These are phyloP conservation scores for Maudiozyma saulgeensis DNA, from an alignment of 805 yeast genomes.

Conservation along the genomic window DNA sequence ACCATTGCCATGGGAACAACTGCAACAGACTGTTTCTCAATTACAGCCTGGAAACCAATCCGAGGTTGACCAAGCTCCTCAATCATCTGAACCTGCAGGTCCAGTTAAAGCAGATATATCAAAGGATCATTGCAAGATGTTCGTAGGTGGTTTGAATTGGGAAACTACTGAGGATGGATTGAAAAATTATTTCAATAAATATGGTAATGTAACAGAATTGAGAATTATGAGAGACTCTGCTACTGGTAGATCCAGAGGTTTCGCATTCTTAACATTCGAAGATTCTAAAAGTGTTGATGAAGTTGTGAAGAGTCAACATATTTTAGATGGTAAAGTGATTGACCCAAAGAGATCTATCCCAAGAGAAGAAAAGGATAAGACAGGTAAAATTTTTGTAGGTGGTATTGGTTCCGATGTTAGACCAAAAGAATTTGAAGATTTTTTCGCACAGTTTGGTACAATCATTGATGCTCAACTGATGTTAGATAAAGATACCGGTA, in stretches of 20 bases:
- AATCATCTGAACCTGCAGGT: conserved; percentile 9
- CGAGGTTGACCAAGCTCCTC: conserved; percentile 10
- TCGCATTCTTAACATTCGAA: conserved; percentile 85
- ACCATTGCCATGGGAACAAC: conserved; percentile 26
- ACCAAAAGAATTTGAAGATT: conserved; percentile 79
- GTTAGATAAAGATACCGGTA: conserved; percentile 95
- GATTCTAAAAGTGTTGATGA: conserved; percentile 74
- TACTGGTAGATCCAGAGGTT: conserved; percentile 89
- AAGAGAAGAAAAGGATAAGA: conserved; percentile 91
- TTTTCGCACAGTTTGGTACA: conserved; percentile 79
- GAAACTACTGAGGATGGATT: conserved; percentile 89
- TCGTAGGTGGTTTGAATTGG: conserved; percentile 96
- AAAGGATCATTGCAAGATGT: conserved; percentile 83
- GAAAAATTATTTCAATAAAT: conserved; percentile 72
- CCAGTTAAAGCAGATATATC: conserved; percentile 41
- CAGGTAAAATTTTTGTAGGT: conserved; percentile 95
- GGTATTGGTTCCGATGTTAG: conserved; percentile 93
- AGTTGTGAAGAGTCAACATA: conserved; percentile 78
- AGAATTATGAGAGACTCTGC: conserved; percentile 86
- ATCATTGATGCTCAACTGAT: conserved; percentile 93
- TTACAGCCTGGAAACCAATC: conserved; percentile 14
- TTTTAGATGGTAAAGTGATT: conserved; percentile 88
- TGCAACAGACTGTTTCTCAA: conserved; percentile 29
- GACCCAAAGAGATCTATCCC: conserved; percentile 98
- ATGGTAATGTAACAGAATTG: conserved; percentile 80